Evolutionary conservation across 495 filamentous ascomycete genomes (phyloP), one percentile per base, ranked within the genome.

Genomic region (Penicillium desertorum): DNA sequence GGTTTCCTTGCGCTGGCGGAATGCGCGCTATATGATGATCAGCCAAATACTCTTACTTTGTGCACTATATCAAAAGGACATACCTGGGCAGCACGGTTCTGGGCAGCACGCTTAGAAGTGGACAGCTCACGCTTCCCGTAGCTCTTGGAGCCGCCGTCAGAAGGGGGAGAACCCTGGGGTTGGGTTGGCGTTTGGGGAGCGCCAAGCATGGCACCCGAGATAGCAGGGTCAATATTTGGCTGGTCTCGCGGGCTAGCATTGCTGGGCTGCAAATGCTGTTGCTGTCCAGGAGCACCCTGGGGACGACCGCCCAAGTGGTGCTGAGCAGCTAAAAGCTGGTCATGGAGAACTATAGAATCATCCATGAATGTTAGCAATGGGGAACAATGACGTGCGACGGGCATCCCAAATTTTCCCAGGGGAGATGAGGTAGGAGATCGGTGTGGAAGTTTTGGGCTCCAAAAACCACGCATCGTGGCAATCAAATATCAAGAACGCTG

Each of bases 61-160:
- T 45, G 30, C 17, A 36, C n/a, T 27, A 25, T 39, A 16, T 48
- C n/a, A 29, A 32, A 43, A 17, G 30, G 57, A 76, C 81, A 46
- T 82, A 97, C 94, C 87, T 98, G 94, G 45, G 94, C 94, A 62
- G 94, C 94, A 64, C 94, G 81, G 66, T 98, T 98, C 71, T 98
- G 94, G 41, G 95, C 94, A 19, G 94, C 94, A 60, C 94, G 86
- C 76, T 98, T 98, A 44, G 90, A 94, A 14, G 90, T 92, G 22
- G 91, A 96, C 47, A 98, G 75, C 74, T 97, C 94, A 43, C 94
- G 82, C 75, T 96, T 96, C 32, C 86, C 86, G 41, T 76, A 79
- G 8, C 74, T 73, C 66, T 82, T 85, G 39, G 76, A 66, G 19
- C 65, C 67, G 20, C 69, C 76, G 43, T 68, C 70, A 9, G 70